Evolutionary conservation across 2,329 filamentous ascomycete species (phyloP), one percentile per base, ranked within the genome.

Genomic region (Arthrobotrys iridis): DNA sequence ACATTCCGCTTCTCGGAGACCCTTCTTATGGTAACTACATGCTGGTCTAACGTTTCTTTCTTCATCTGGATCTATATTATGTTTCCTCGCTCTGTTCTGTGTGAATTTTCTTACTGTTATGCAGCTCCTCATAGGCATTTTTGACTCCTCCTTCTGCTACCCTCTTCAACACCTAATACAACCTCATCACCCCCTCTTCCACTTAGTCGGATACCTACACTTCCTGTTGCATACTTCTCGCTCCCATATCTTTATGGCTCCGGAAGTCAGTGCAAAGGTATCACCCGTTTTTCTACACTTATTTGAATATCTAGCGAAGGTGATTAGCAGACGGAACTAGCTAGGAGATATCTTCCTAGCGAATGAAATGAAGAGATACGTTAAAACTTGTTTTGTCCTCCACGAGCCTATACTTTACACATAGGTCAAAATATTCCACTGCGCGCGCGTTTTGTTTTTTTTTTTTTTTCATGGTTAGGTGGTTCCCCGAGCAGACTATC

Each of bases 251-350:
- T 5, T 30, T 30, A 30, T 30, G 22, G 22, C 35, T 37, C 18
- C 15, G n/a, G 18, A 24, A n/a, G 2, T 22, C 10, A 3, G 13
- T 18, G 18, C 3, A 7, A 18, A 13, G 30, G 30, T 37, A 37
- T 35, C 20, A 10, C 50, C 30, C 28, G 2, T 33, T 8, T 55
- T 18, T 15, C 20, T 26, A 4, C 4, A 26, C 24, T 37, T 18
- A 20, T 55, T 55, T 15, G 30, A 55, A 55, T 37, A 55, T 37
- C 15, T 18, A 37, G 50, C 30, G 50, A 55, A 35, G 50, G 50
- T 20, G 50, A 55, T 24, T 37, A 37, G 20, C 50, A 22, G 10
- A 35, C 7, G 46, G 50, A 33, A 50, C 18, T 15, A 11, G 30
- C 30, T 1, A 30, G n/a, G 33, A 37, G 30, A 11, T 37, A 55